These are phyloP conservation scores for Zostera marina DNA, from an alignment of 116 monocot species.

Conservation along the genomic window DNA sequence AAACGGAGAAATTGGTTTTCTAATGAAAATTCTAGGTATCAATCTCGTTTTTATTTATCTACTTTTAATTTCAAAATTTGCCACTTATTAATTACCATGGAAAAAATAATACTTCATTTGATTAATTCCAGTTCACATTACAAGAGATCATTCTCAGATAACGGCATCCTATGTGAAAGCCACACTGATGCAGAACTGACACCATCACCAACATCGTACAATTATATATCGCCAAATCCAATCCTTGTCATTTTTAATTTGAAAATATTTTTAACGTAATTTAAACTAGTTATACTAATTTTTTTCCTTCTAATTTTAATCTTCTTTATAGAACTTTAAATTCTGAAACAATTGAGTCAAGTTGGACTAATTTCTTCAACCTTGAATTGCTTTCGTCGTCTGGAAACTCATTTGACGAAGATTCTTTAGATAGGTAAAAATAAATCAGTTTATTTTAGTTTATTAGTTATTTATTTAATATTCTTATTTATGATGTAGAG, in stretches of 20 bases:
- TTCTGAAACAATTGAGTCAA: not conserved
- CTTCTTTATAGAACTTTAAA: not conserved
- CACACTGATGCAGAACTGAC: not conserved
- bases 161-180: not conserved
- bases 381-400: not conserved
- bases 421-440: not conserved
- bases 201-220: not conserved
- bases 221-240: not conserved
- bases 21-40: not conserved
- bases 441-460: not conserved
- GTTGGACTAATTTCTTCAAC: not conserved
- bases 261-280: no score
- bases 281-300: no score
- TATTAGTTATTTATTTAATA: no score
- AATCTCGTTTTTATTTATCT: not conserved
- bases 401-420: not conserved
- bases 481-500: not conserved
- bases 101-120: not conserved
- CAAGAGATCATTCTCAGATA: conserved; percentile 1
- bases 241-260: no score
- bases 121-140: not conserved
- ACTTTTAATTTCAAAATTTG: not conserved
- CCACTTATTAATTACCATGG: not conserved
- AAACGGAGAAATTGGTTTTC: not conserved
- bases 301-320: no score